A percentile compares a stretch with the other conserved stretches of the same genome.
phyloP scores from a whole-genome alignment of 495 filamentous ascomycete genomes.

The Aspergillus panamensis region DNA sequence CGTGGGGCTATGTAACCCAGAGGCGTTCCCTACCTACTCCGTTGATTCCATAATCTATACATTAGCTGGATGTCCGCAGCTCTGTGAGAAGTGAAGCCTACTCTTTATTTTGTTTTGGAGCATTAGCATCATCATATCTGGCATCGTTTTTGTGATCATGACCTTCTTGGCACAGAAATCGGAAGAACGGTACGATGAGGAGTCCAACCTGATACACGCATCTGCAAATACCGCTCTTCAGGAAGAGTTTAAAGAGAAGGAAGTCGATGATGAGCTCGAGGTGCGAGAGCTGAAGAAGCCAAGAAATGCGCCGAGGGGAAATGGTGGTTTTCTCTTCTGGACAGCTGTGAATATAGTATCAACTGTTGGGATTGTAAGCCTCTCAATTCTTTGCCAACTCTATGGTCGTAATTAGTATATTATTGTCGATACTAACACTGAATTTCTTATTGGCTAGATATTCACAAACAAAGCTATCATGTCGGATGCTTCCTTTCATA shows the following conservation, averaged over 20 bases:
- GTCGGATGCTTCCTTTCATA: slow-evolving; percentile 59
- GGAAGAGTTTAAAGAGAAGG: not conserved
- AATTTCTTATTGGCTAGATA: slow-evolving; percentile 21
- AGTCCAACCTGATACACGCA: slow-evolving; percentile 1
- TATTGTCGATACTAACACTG: not conserved
- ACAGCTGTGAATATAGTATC: slow-evolving; percentile 19
- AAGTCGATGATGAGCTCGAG: not conserved
- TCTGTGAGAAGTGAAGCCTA: not conserved
- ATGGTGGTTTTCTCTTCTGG: slow-evolving; percentile 15
- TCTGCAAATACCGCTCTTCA: not conserved
- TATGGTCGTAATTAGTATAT: slow-evolving; percentile 2
- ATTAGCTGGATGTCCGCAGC: not conserved
- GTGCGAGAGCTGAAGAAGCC: not conserved
- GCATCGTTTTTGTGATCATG: not conserved
- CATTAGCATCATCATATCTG: not conserved
- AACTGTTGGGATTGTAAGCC: slow-evolving; percentile 15
- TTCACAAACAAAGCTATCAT: slow-evolving; percentile 78
- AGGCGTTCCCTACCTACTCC: not conserved
- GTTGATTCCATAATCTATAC: not conserved
- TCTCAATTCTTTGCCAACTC: not conserved
- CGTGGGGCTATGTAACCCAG: not conserved
- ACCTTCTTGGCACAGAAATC: not conserved
- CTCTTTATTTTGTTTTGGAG: not conserved
- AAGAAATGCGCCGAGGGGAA: not conserved
- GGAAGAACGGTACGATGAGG: slow-evolving; percentile 4